Evolutionary conservation across 176 grass and related monocot species (phyloP).

Genomic region (Paspalum notatum): DNA sequence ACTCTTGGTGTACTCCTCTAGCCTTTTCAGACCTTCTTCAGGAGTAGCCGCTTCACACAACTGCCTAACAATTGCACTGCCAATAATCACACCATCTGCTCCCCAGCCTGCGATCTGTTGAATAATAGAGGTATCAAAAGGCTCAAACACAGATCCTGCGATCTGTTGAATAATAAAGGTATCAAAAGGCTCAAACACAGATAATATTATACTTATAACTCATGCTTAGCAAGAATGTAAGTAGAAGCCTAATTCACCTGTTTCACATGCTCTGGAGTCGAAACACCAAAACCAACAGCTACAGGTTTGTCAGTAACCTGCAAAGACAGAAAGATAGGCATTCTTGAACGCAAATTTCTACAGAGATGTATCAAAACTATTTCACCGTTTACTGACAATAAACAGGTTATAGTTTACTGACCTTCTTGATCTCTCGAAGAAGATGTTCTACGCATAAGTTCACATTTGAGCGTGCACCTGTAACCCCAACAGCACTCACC

Average conservation of each 20-base stretch:
- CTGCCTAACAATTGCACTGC: constrained; percentile 87
- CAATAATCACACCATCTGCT: constrained; percentile 95
- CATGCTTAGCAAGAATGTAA: not conserved
- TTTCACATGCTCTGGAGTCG: constrained; percentile 83
- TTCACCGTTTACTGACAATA: constrained; percentile 11
- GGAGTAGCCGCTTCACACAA: constrained; percentile 72
- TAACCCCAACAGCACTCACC: constrained; percentile 90
- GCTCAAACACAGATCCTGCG: constrained; percentile 14
- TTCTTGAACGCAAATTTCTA: not conserved
- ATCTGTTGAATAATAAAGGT: constrained; percentile 48
- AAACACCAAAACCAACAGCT: constrained; percentile 92
- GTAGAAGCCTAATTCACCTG: constrained; percentile 50
- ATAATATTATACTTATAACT: not conserved
- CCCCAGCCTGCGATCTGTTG: constrained; percentile 77
- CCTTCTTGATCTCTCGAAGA: constrained; percentile 87
- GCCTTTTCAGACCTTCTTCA: constrained; percentile 72
- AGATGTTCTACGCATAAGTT: constrained; percentile 73
- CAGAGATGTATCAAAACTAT: not conserved
- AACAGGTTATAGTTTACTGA: constrained; percentile 29
- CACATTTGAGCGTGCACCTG: constrained; percentile 81
- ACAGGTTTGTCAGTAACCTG: constrained; percentile 87
- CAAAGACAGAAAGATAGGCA: constrained; percentile 21
- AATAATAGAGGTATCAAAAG: constrained; percentile 6
- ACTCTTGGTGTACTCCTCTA: constrained; percentile 70
- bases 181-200: not conserved